A percentile compares a stretch with the other conserved stretches of the same genome.
Evolutionary conservation across 768 basidiomycete species (phyloP).

Genomic region (Termitomyces sp.): DNA sequence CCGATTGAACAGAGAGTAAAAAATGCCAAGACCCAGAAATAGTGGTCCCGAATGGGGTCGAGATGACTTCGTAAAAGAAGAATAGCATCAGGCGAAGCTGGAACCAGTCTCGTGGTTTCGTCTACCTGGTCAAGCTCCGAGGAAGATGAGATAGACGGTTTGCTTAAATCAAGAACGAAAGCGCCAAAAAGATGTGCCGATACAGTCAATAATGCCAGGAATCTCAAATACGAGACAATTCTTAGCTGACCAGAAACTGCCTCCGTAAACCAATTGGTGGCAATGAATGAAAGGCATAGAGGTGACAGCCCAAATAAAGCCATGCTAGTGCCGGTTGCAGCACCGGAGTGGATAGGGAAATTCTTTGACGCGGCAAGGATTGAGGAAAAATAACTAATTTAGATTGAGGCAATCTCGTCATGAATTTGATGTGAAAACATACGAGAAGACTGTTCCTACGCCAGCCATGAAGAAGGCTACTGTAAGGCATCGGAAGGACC

Average conservation of each 20-base stretch:
- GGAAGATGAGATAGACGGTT: background rate
- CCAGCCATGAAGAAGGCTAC: slow-evolving; percentile 59
- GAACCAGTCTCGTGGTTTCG: slow-evolving; percentile 29
- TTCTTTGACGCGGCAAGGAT: slow-evolving; percentile 70
- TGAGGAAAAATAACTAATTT: slow-evolving; percentile 56
- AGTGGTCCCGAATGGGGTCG: slow-evolving; percentile 44
- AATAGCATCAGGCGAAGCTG: background rate
- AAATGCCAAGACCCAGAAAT: slow-evolving; percentile 61
- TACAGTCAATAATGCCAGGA: slow-evolving; percentile 51
- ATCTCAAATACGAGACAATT: slow-evolving; percentile 43
- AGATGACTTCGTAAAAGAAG: slow-evolving; percentile 14
- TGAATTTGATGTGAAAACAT: slow-evolving; percentile 19
- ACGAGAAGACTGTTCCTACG: slow-evolving; percentile 71
- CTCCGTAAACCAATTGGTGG: slow-evolving; percentile 54
- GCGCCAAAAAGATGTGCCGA: slow-evolving; percentile 50
- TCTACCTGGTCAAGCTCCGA: slow-evolving; percentile 3
- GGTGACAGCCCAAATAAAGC: slow-evolving; percentile 82
- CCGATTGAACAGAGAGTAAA: slow-evolving; percentile 55
- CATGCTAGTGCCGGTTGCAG: slow-evolving; percentile 61
- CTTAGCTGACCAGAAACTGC: slow-evolving; percentile 35
- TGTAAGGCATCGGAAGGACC: slow-evolving; percentile 47
- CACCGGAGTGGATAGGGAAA: slow-evolving; percentile 60
- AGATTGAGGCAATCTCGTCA: background rate
- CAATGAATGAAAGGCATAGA: slow-evolving; percentile 60
- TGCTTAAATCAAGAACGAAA: slow-evolving; percentile 28